phyloP scores from a whole-genome alignment of 179 eudicot species.

The Silene coronaria region DNA sequence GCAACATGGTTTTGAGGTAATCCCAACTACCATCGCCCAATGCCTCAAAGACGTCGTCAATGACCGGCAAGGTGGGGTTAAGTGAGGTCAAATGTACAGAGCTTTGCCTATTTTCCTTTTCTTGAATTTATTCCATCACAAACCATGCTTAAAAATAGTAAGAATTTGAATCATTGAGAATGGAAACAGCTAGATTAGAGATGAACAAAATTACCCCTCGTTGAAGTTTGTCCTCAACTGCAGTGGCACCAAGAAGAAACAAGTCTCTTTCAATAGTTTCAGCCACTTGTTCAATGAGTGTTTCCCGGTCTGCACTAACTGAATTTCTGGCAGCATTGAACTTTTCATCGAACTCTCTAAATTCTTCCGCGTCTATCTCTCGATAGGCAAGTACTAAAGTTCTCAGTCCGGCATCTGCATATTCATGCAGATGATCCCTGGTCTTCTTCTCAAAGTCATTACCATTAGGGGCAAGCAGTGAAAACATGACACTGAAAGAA shows the following conservation, averaged over 20 bases:
- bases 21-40: background rate
- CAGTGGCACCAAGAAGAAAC: constrained; percentile 95
- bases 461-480: constrained; percentile 64
- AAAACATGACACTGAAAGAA: constrained; percentile 75
- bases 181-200: background rate
- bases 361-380: constrained; percentile 60
- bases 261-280: constrained; percentile 68
- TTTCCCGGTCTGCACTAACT: constrained; percentile 69
- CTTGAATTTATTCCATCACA: no score
- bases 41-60: no score
- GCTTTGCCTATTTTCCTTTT: no score
- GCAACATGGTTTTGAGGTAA: background rate
- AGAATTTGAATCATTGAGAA: no score
- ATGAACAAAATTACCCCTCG: constrained; percentile 58
- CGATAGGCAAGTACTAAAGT: constrained; percentile 89
- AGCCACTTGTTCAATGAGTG: constrained; percentile 57
- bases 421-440: constrained; percentile 67
- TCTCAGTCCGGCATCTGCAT: constrained; percentile 94
- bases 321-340: constrained; percentile 66
- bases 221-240: constrained; percentile 97
- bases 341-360: constrained; percentile 45
- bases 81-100: no score
- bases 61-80: no score
- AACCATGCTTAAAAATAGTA: no score
- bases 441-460: constrained; percentile 69